phyloP scores from a whole-genome alignment of 2,329 filamentous ascomycete species.

The Fusarium marasasianum region DNA sequence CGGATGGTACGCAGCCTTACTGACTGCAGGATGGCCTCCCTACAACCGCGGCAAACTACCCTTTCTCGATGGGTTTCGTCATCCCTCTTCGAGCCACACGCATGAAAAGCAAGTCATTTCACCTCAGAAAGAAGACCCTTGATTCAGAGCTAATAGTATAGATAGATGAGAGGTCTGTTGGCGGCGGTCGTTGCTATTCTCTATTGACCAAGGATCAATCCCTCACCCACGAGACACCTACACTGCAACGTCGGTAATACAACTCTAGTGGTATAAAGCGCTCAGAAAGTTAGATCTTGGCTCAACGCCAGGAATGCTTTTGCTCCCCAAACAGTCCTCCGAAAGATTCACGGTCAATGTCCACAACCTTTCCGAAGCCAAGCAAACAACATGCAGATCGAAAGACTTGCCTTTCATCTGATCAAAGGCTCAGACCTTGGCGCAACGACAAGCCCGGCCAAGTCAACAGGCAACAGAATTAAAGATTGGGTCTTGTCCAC shows the following conservation, averaged over 20 bases:
- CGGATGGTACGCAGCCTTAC: accelerated
- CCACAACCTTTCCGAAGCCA: background rate
- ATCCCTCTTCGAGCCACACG: accelerated
- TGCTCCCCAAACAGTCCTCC: accelerated
- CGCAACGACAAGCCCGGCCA: background rate
- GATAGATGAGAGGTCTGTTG: background rate
- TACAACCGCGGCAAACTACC: background rate
- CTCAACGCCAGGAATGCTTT: accelerated
- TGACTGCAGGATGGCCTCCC: too few relatives aligned
- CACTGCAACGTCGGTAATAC: background rate
- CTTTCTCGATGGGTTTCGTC: background rate
- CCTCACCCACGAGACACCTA: background rate
- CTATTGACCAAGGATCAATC: too few relatives aligned
- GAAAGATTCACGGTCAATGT: background rate
- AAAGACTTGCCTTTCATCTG: background rate
- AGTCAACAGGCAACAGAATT: conserved; percentile 31
- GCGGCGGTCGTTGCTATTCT: background rate
- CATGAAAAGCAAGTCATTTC: accelerated
- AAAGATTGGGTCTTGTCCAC: conserved; percentile 20
- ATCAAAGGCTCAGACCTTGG: conserved; percentile 1
- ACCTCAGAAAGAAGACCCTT: accelerated
- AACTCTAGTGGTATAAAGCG: background rate
- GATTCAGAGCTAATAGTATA: background rate
- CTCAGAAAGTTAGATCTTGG: accelerated
- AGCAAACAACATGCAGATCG: background rate